Evolutionary conservation across 257 asterid genomes (phyloP).

Genomic region (Solanum microdontum): DNA sequence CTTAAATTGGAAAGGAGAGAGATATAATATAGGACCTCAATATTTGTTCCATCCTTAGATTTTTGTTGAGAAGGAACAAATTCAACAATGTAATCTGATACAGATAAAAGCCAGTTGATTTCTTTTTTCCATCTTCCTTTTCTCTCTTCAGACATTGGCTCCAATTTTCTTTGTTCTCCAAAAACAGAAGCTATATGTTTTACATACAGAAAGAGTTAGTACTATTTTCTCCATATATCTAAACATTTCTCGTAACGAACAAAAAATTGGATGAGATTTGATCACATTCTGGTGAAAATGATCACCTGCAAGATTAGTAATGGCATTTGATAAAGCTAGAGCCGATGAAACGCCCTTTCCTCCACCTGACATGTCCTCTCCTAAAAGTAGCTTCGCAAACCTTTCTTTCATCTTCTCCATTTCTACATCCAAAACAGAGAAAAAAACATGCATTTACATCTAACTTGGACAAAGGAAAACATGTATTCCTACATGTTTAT

Average conservation of each 20-base stretch:
- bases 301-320: conserved; percentile 81
- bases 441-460: not conserved
- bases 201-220: not conserved
- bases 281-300: not conserved
- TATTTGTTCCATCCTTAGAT: conserved; percentile 53
- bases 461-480: not conserved
- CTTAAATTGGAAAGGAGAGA: not conserved
- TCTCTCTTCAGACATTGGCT: conserved; percentile 64
- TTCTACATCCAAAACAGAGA: conserved; percentile 25
- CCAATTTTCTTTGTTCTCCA: conserved; percentile 70
- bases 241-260: not conserved
- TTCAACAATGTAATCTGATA: conserved; percentile 77
- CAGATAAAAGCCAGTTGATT: conserved; percentile 69
- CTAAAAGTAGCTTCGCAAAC: conserved; percentile 67
- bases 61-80: conserved; percentile 69
- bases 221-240: not conserved
- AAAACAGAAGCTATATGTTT: conserved; percentile 58
- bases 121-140: conserved; percentile 80
- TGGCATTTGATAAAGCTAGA: conserved; percentile 75
- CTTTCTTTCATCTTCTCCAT: conserved; percentile 68
- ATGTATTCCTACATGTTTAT: not conserved
- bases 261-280: not conserved
- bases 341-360: conserved; percentile 95
- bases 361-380: conserved; percentile 94
- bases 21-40: conserved; percentile 41